Conservation (phyloP, 2,329 filamentous ascomycete genomes). For the Botryotinia convoluta region DNA sequence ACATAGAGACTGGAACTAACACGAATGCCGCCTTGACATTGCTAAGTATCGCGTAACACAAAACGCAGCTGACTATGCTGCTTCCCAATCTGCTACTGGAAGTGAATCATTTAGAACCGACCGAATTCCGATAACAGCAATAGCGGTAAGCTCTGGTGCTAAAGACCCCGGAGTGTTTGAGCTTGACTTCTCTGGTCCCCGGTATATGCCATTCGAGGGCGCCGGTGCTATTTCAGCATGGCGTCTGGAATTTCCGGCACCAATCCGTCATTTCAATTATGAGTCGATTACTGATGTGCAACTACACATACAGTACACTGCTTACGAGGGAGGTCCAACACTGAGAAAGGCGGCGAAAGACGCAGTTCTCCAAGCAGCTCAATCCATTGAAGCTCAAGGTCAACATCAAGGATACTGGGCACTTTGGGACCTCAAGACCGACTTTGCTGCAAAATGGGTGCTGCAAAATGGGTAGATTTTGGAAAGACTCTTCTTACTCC, state of each 20-base stretch:
- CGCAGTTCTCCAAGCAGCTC: background rate
- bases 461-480: background rate
- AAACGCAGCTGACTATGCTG: background rate
- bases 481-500: background rate
- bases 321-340: constrained; percentile 10
- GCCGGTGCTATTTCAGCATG: constrained; percentile 40
- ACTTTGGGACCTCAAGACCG: constrained; percentile 1
- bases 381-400: background rate
- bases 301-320: constrained; percentile 6
- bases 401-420: constrained; percentile 1
- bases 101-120: constrained; percentile 18
- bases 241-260: constrained; percentile 37
- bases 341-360: background rate
- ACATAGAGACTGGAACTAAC: background rate
- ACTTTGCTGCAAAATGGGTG: background rate
- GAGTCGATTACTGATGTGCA: background rate
- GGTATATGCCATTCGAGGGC: constrained; percentile 42
- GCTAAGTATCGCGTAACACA: constrained; percentile 14
- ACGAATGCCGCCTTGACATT: constrained; percentile 6
- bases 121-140: constrained; percentile 32
- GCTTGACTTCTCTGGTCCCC: constrained; percentile 35
- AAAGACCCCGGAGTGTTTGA: constrained; percentile 42
- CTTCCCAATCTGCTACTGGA: background rate
- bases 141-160: constrained; percentile 32
- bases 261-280: background rate